phyloP scores from a whole-genome alignment of 495 filamentous ascomycete species.

The Collariella sp. region DNA sequence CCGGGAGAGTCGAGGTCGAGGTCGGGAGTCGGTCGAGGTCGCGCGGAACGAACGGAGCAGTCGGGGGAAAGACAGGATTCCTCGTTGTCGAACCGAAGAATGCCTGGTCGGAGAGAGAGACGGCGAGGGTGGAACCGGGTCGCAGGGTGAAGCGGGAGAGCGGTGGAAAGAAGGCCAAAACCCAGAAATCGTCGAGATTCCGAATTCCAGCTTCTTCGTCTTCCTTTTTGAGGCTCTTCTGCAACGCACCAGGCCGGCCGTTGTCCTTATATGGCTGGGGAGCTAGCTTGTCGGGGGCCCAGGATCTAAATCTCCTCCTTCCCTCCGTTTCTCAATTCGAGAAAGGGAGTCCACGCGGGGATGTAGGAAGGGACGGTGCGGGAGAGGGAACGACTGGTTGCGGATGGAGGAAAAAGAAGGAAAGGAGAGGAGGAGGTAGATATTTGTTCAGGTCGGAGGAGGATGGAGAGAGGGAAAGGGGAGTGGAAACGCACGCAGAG shows the following conservation, averaged over 20 bases:
- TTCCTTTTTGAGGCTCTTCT: slow-evolving; percentile 12
- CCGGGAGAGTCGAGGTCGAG: slow-evolving; percentile 7
- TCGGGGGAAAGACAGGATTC: slow-evolving; percentile 23
- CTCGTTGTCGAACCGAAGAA: slow-evolving; percentile 34
- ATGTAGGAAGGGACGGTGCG: slow-evolving; percentile 39
- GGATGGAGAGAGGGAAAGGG: slow-evolving; percentile 47
- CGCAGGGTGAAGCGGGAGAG: slow-evolving; percentile 10
- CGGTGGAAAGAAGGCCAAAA: slow-evolving; percentile 9
- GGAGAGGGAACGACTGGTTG: slow-evolving; percentile 47
- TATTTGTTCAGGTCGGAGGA: slow-evolving; percentile 50
- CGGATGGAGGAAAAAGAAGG: slow-evolving; percentile 45
- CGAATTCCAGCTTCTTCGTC: slow-evolving; percentile 12
- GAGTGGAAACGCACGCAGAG: slow-evolving; percentile 41
- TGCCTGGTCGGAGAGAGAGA: slow-evolving; percentile 14
- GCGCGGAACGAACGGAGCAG: slow-evolving; percentile 28
- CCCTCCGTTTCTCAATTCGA: slow-evolving; percentile 32
- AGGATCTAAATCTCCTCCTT: slow-evolving; percentile 34
- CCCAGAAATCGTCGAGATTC: slow-evolving; percentile 7
- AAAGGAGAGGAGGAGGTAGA: slow-evolving; percentile 46
- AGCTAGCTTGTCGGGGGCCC: slow-evolving; percentile 26
- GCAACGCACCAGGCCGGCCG: slow-evolving; percentile 19
- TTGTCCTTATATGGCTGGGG: slow-evolving; percentile 25
- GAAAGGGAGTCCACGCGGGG: slow-evolving; percentile 27
- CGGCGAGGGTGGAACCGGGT: slow-evolving; percentile 11
- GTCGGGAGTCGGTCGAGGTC: slow-evolving; percentile 3